Evolutionary conservation across 2,329 filamentous ascomycete genomes (phyloP), one percentile per base, ranked within the genome.

Genomic region (Microsporum audouinii): DNA sequence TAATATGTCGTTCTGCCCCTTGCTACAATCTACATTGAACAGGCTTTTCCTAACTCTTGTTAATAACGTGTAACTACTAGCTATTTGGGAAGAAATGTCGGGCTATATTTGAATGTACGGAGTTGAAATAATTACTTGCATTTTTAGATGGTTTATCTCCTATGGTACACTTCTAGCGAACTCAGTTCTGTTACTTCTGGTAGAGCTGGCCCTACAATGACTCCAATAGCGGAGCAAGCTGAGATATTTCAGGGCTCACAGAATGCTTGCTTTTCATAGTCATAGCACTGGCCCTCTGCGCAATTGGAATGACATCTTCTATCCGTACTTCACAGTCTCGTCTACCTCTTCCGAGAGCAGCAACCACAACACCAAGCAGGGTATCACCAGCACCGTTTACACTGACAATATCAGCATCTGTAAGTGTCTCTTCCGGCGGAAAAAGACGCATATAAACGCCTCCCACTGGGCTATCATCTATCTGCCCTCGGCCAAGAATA

Each of bases 361-460:
- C 87, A n/a, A 96, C 78, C 61, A 96, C 67, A 12, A 91, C 87
- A 0, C 92, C 94, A 6, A 95, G 78, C 71, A 97, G 91, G 0
- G 94, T 96, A 74, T 99, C 94, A 0, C 94, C 94, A 1, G 90
- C 91, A 0, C 92, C 94, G 71, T 97, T 97, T 7, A 97, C 92
- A 55, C 90, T 96, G 1, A 92, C 84, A 0, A 95, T 80, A 31
- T 94, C 84, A 23, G 81, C 75, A 0, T 77, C 73, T 1, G 67
- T 62, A 4, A 96, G 80, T 14, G 78, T 75, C 70, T 88, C 84
- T 0, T 82, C 82, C 0, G 88, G 79, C 0, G 88, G 84, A 71
- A 89, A 88, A 76, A 86, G 71, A 4, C 84, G 75, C 86, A 96
- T 91, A 69, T 96, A 96, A 2, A 96, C 80, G 0, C 91, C 92